These are phyloP conservation scores for Coemansia sp. DNA, from an alignment of 192 early-diverging fungal genomes.

Conservation along the genomic window DNA sequence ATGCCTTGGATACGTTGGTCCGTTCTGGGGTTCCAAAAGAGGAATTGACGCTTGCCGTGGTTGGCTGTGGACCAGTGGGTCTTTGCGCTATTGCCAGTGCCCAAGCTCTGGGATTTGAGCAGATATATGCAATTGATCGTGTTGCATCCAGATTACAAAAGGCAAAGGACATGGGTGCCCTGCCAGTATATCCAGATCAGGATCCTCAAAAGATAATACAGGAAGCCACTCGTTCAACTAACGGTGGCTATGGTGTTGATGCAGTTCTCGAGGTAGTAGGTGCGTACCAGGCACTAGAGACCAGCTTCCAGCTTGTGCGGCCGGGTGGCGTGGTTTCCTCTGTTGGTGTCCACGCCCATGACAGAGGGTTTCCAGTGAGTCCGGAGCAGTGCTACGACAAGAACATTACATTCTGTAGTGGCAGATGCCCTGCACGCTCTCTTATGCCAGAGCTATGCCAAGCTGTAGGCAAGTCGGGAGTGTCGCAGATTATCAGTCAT, in stretches of 20 bases:
- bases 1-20: slow-evolving; percentile 43
- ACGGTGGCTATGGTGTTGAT: slow-evolving; percentile 48
- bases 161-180: slow-evolving; percentile 47
- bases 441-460: slow-evolving; percentile 47
- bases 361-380: slow-evolving; percentile 56
- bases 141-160: slow-evolving; percentile 47
- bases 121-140: slow-evolving; percentile 47
- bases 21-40: slow-evolving; percentile 16
- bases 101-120: slow-evolving; percentile 35
- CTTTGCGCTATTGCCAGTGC: slow-evolving; percentile 53
- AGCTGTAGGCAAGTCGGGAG: slow-evolving; percentile 26
- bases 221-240: slow-evolving; percentile 17
- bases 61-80: slow-evolving; percentile 63
- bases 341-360: slow-evolving; percentile 57
- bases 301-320: slow-evolving; percentile 53
- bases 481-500: slow-evolving; percentile 52
- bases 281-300: slow-evolving; percentile 36
- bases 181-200: slow-evolving; percentile 15
- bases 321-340: slow-evolving; percentile 58
- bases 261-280: slow-evolving; percentile 60
- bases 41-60: slow-evolving; percentile 44
- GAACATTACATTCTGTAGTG: slow-evolving; percentile 57
- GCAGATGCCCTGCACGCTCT: slow-evolving; percentile 56
- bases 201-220: slow-evolving; percentile 10
- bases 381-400: slow-evolving; percentile 60